These are phyloP conservation scores for Adansonia madagascariensis DNA, from an alignment of 441 rosid genomes.

Conservation along the genomic window DNA sequence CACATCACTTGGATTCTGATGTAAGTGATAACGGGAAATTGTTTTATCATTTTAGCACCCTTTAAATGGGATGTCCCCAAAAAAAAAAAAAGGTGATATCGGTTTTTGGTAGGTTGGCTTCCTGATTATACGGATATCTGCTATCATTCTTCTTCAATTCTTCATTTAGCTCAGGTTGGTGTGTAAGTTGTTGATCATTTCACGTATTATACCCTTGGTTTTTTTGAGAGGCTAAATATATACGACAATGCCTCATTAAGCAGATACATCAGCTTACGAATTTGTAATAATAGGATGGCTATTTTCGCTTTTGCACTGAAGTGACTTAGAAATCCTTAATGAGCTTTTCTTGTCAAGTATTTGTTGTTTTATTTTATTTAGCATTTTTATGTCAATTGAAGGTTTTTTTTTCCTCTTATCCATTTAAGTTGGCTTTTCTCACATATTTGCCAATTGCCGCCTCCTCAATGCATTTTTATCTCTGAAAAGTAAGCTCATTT, in stretches of 20 bases:
- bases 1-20: slow-evolving; percentile 96
- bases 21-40: slow-evolving; percentile 46
- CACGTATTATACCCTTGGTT: slow-evolving; percentile 91
- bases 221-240: slow-evolving; percentile 88
- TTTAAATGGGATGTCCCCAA: background rate
- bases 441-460: background rate
- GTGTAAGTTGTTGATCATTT: slow-evolving; percentile 96
- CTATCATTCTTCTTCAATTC: slow-evolving; percentile 9
- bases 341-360: background rate
- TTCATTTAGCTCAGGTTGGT: slow-evolving; percentile 68
- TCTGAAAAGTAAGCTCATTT: slow-evolving; percentile 2
- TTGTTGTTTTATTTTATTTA: background rate
- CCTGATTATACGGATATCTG: slow-evolving; percentile 19
- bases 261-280: slow-evolving; percentile 55
- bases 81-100: too few species aligned
- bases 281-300: slow-evolving; percentile 21
- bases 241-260: slow-evolving; percentile 86
- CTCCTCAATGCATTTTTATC: slow-evolving; percentile 6
- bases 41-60: background rate
- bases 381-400: background rate
- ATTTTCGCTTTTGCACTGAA: slow-evolving; percentile 19
- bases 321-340: background rate
- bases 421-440: background rate
- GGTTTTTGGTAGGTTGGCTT: slow-evolving; percentile 16
- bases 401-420: background rate